Conservation (phyloP, 768 basidiomycete genomes). For the Guyanaporus albipodus region DNA sequence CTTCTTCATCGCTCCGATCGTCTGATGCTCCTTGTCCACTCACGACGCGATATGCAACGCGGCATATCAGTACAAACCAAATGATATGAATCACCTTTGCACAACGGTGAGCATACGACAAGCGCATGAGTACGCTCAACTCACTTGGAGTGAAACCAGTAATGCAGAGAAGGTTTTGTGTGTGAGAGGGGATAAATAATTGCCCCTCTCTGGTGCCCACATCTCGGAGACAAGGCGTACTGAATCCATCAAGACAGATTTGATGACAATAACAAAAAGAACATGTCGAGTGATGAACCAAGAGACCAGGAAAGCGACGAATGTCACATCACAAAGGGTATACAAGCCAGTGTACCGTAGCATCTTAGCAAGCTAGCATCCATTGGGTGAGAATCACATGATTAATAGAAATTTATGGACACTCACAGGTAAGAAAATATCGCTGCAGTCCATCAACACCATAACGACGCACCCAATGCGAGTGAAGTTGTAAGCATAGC, state of each 20-base stretch:
- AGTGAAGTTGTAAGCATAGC: slow-evolving; percentile 82
- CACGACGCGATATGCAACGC: slow-evolving; percentile 78
- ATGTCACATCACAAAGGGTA: slow-evolving; percentile 65
- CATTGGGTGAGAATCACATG: slow-evolving; percentile 1
- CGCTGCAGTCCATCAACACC: slow-evolving; percentile 91
- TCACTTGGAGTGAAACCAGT: slow-evolving; percentile 61
- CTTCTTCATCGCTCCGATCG: slow-evolving; percentile 79
- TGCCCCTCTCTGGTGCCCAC: slow-evolving; percentile 59
- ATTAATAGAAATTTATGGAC: background rate
- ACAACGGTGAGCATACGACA: slow-evolving; percentile 4
- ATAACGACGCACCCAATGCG: slow-evolving; percentile 88
- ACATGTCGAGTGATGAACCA: slow-evolving; percentile 92
- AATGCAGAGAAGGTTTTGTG: slow-evolving; percentile 49
- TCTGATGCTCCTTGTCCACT: slow-evolving; percentile 77
- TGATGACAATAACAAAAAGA: slow-evolving; percentile 70
- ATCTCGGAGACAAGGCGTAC: slow-evolving; percentile 44
- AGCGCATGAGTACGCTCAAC: background rate
- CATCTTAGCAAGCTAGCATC: slow-evolving; percentile 86
- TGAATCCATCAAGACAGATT: slow-evolving; percentile 51
- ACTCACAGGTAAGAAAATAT: slow-evolving; percentile 88
- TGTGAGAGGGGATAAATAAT: slow-evolving; percentile 47
- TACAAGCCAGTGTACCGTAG: slow-evolving; percentile 74
- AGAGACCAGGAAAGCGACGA: slow-evolving; percentile 78
- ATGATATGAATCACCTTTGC: slow-evolving; percentile 64
- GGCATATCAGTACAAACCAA: slow-evolving; percentile 86